These are phyloP conservation scores for Cutaneotrichosporon mucoides DNA, from an alignment of 1,284 basidiomycete species.

Conservation along the genomic window DNA sequence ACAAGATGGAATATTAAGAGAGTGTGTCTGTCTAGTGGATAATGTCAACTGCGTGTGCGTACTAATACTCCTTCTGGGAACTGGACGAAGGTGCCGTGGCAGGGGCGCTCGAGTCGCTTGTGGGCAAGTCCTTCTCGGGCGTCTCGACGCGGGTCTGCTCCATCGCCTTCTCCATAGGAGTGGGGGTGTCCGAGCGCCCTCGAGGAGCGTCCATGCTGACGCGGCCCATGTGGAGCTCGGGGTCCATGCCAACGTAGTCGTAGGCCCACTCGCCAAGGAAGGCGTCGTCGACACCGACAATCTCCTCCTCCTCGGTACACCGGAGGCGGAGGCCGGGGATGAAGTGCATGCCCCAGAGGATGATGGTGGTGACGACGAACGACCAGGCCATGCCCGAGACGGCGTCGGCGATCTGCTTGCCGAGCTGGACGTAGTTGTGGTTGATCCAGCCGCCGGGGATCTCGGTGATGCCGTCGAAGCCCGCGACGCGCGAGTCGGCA, in stretches of 20 bases:
- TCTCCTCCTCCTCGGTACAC: slow-evolving; percentile 75
- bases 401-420: slow-evolving; percentile 59
- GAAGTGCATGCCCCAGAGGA: slow-evolving; percentile 88
- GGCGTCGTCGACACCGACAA: slow-evolving; percentile 86
- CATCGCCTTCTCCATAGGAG: too few species aligned
- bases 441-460: slow-evolving; percentile 91
- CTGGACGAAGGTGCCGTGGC: too few species aligned
- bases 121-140: background rate
- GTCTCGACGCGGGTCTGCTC: slow-evolving; percentile 5
- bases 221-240: slow-evolving; percentile 50
- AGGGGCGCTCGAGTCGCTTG: background rate
- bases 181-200: background rate
- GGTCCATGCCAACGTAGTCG: slow-evolving; percentile 66
- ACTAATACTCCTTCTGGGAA: too few species aligned
- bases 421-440: slow-evolving; percentile 66
- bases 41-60: too few species aligned
- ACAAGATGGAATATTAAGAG: too few species aligned
- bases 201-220: background rate
- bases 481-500: slow-evolving; percentile 77
- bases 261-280: slow-evolving; percentile 95
- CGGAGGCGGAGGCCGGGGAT: slow-evolving; percentile 81
- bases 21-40: too few species aligned
- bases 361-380: slow-evolving; percentile 76
- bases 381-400: slow-evolving; percentile 69
- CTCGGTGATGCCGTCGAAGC: slow-evolving; percentile 68